These are phyloP conservation scores for Fusarium penzigii DNA, from an alignment of 2,329 filamentous ascomycete genomes.

Conservation along the genomic window DNA sequence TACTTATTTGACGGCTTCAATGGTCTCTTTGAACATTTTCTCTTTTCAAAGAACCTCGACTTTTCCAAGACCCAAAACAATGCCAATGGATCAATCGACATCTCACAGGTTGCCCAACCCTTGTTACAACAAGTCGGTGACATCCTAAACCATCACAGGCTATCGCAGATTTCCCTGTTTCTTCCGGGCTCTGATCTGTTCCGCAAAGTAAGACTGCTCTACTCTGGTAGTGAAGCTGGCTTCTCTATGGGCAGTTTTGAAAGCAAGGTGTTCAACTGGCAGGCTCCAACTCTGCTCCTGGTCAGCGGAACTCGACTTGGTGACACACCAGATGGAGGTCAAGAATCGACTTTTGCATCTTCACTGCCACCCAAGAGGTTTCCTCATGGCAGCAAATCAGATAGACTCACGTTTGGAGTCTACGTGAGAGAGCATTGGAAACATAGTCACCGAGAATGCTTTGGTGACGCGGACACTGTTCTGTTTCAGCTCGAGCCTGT, in stretches of 20 bases:
- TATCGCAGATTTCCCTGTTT: conserved; percentile 75
- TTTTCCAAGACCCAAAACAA: conserved; percentile 54
- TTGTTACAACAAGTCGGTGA: conserved; percentile 54
- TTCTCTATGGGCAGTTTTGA: conserved; percentile 80
- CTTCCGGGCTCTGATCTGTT: conserved; percentile 66
- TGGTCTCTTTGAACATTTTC: conserved; percentile 71
- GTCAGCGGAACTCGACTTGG: conserved; percentile 65
- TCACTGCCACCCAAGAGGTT: conserved; percentile 65
- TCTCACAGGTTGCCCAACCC: conserved; percentile 43
- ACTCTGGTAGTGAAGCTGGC: conserved; percentile 69
- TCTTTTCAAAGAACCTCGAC: conserved; percentile 72
- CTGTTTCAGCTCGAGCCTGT: conserved; percentile 72
- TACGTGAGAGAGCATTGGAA: conserved; percentile 71
- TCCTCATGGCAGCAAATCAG: conserved; percentile 49
- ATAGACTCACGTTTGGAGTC: conserved; percentile 65
- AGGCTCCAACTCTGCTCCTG: conserved; percentile 71
- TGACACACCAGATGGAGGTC: conserved; percentile 48
- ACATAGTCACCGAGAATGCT: conserved; percentile 66
- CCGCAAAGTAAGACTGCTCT: conserved; percentile 64
- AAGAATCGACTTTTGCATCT: conserved; percentile 58
- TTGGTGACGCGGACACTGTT: conserved; percentile 62
- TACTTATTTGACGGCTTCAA: conserved; percentile 69
- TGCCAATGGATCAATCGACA: conserved; percentile 13
- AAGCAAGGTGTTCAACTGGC: conserved; percentile 75
- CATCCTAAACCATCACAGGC: conserved; percentile 63